These are phyloP conservation scores for Paraconiothyrium brasiliense DNA, from an alignment of 2,329 filamentous ascomycete genomes.

Conservation along the genomic window DNA sequence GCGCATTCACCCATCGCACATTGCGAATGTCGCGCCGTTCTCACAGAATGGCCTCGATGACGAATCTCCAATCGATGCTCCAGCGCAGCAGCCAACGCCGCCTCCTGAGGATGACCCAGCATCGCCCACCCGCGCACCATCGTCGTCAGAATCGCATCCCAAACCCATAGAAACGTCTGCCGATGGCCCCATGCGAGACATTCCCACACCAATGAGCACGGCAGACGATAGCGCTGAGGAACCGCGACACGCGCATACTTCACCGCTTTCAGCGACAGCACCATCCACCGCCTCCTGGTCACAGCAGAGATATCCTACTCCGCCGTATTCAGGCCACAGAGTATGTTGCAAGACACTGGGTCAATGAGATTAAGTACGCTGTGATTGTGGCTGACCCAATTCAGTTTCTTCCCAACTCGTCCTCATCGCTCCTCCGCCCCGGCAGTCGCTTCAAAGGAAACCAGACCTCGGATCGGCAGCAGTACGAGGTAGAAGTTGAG, in stretches of 20 bases:
- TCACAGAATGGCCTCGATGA: slow-evolving; percentile 27
- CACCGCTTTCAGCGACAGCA: slow-evolving; percentile 40
- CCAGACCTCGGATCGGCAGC: slow-evolving; percentile 90
- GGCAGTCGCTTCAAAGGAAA: slow-evolving; percentile 90
- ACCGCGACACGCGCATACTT: slow-evolving; percentile 43
- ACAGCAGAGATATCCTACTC: slow-evolving; percentile 36
- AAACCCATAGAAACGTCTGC: slow-evolving; percentile 45
- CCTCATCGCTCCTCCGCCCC: slow-evolving; percentile 85
- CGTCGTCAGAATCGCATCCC: slow-evolving; percentile 32
- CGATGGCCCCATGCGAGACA: slow-evolving; percentile 48
- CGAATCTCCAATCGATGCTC: slow-evolving; percentile 25
- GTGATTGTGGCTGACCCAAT: slow-evolving; percentile 28
- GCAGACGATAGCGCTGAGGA: slow-evolving; percentile 48
- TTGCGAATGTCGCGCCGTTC: slow-evolving; percentile 42
- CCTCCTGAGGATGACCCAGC: slow-evolving; percentile 43
- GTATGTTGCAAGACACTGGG: slow-evolving; percentile 33
- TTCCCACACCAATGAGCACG: slow-evolving; percentile 49
- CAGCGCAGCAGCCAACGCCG: slow-evolving; percentile 47
- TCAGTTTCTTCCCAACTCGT: slow-evolving; percentile 78
- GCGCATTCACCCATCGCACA: slow-evolving; percentile 38
- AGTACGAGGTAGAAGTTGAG: slow-evolving; percentile 95
- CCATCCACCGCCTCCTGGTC: slow-evolving; percentile 34
- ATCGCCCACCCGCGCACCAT: slow-evolving; percentile 26
- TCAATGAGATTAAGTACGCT: neutral
- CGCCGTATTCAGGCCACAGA: slow-evolving; percentile 46